Conservation (phyloP, 768 basidiomycete species). For the Strobilomyces dryophilus region DNA sequence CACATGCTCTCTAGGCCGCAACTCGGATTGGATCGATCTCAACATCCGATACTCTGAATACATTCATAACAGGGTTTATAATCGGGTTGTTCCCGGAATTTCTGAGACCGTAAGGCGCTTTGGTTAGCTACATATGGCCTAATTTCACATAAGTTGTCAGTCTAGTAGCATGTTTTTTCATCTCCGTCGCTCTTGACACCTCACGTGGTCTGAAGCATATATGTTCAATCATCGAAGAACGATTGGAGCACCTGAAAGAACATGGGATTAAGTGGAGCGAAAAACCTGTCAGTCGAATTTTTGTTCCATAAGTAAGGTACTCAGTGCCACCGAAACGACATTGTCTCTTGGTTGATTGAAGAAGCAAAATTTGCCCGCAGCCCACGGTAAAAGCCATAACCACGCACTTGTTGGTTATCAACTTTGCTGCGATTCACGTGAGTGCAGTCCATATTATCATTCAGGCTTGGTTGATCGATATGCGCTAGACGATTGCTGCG, state of each 20-base stretch:
- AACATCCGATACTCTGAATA: not conserved
- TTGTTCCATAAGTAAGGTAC: not conserved
- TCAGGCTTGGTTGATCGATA: not conserved
- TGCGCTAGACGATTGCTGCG: not conserved
- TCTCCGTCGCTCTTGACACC: not conserved
- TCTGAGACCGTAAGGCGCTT: not conserved
- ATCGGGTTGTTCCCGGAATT: not conserved
- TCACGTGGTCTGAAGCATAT: not conserved
- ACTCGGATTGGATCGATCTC: conserved; percentile 5
- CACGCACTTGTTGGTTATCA: not conserved
- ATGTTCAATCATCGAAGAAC: not conserved
- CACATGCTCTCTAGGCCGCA: not conserved
- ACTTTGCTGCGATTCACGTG: not conserved
- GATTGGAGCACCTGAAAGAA: not conserved
- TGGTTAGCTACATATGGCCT: not conserved
- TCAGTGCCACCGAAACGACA: not conserved
- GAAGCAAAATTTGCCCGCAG: not conserved
- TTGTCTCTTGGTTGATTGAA: not conserved
- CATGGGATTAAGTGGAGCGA: not conserved
- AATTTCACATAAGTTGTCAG: not conserved
- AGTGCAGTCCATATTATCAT: not conserved
- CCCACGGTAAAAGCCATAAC: not conserved
- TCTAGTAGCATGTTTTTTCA: not conserved
- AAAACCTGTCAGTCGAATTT: not conserved
- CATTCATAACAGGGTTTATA: not conserved